These are phyloP conservation scores for Teratosphaeria pseudoeucalypti DNA, from an alignment of 2,329 filamentous ascomycete species.

Conservation along the genomic window DNA sequence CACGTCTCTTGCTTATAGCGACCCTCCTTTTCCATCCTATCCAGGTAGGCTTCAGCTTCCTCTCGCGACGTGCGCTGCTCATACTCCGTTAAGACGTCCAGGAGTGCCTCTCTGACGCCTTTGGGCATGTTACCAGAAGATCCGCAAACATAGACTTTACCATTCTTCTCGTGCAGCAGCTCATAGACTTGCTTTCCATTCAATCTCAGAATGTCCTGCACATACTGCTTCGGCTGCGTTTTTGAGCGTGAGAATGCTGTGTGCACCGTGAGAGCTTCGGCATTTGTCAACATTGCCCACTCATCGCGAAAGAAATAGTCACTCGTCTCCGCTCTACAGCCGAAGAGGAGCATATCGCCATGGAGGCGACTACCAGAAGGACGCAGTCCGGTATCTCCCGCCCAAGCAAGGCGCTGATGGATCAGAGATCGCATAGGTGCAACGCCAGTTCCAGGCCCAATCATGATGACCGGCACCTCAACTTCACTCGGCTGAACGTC, in stretches of 20 bases:
- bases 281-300: constrained; percentile 46
- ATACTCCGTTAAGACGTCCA: constrained; percentile 46
- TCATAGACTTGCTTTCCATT: constrained; percentile 40
- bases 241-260: constrained; percentile 65
- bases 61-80: constrained; percentile 30
- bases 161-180: constrained; percentile 41
- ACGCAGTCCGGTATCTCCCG: constrained; percentile 7
- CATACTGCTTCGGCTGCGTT: constrained; percentile 51
- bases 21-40: constrained; percentile 49
- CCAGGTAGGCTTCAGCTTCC: constrained; percentile 47
- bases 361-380: constrained; percentile 6
- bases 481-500: constrained; percentile 39
- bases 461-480: constrained; percentile 56
- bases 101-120: constrained; percentile 54
- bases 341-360: constrained; percentile 61
- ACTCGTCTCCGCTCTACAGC: constrained; percentile 60
- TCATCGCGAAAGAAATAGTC: constrained; percentile 79
- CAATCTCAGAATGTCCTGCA: constrained; percentile 52
- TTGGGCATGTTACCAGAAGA: constrained; percentile 62
- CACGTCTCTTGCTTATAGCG: constrained; percentile 62
- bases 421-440: constrained; percentile 74
- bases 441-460: constrained; percentile 78
- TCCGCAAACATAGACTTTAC: constrained; percentile 49
- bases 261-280: constrained; percentile 42
- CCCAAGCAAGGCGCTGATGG: neutral